A percentile compares a stretch with the other conserved stretches of the same genome.
Evolutionary conservation across 768 basidiomycete genomes (phyloP).

Genomic region (Calocera cornea): DNA sequence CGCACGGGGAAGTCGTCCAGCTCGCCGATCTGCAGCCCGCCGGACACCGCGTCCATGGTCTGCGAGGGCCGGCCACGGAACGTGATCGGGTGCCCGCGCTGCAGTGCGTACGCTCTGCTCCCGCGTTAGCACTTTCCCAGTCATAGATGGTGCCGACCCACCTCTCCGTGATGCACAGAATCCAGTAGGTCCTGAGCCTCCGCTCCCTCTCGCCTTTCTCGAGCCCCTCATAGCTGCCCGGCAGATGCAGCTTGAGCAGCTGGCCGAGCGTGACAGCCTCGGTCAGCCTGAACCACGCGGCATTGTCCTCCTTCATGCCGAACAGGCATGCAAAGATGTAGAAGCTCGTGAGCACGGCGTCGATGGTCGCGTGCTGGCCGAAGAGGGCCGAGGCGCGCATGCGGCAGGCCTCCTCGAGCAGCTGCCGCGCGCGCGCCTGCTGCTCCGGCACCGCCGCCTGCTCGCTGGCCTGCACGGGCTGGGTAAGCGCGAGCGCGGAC

Average conservation of each 20-base stretch:
- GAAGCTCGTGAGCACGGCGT: conserved; percentile 15
- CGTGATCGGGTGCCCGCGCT: conserved; percentile 14
- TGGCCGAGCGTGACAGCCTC: conserved; percentile 18
- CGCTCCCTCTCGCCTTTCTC: conserved; percentile 12
- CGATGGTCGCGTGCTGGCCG: conserved; percentile 11
- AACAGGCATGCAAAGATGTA: conserved; percentile 19
- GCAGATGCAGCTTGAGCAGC: conserved; percentile 13
- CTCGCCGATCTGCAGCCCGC: background rate
- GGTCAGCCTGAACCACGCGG: conserved; percentile 15
- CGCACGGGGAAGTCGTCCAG: conserved; percentile 12
- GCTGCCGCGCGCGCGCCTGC: conserved; percentile 12
- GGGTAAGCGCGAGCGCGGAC: conserved; percentile 15
- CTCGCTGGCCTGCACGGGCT: conserved; percentile 16
- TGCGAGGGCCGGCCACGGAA: conserved; percentile 11
- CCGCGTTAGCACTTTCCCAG: background rate
- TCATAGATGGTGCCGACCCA: background rate
- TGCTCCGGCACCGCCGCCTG: background rate
- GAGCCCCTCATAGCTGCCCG: conserved; percentile 8
- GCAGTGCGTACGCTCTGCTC: conserved; percentile 18
- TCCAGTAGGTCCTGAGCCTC: conserved; percentile 17
- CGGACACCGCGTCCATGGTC: background rate
- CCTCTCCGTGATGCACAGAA: conserved; percentile 19
- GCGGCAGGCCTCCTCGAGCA: conserved; percentile 17
- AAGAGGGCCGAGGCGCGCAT: conserved; percentile 14
- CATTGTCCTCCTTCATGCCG: conserved; percentile 16